Conservation (phyloP, 352 stramenopile species). For the Pythium utonaiense region DNA sequence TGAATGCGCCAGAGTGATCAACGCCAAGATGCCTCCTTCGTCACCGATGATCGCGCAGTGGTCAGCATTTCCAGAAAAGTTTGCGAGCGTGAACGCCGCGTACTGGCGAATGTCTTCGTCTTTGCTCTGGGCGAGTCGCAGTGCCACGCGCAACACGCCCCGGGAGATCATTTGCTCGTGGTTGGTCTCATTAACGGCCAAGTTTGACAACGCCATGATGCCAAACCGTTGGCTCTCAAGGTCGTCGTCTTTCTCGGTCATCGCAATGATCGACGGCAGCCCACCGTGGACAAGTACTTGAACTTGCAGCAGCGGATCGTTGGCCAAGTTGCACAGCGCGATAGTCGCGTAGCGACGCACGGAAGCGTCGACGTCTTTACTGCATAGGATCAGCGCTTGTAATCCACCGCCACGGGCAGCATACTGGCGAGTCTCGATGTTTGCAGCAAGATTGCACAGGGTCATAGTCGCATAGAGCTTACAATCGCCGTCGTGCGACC, state of each 20-base stretch:
- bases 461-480: slow-evolving; percentile 94
- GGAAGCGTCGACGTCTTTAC: slow-evolving; percentile 86
- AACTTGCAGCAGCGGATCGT: slow-evolving; percentile 85
- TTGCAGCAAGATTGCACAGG: slow-evolving; percentile 94
- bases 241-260: slow-evolving; percentile 62
- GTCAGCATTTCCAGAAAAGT: slow-evolving; percentile 89
- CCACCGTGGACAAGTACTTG: slow-evolving; percentile 93
- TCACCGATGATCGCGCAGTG: slow-evolving; percentile 87
- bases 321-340: slow-evolving; percentile 94
- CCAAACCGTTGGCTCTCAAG: slow-evolving; percentile 88
- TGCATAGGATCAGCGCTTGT: slow-evolving; percentile 86
- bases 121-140: slow-evolving; percentile 62
- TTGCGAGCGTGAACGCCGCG: slow-evolving; percentile 91
- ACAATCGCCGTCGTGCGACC: slow-evolving; percentile 88
- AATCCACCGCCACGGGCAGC: slow-evolving; percentile 89
- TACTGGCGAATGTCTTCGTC: slow-evolving; percentile 89
- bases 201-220: slow-evolving; percentile 94
- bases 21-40: slow-evolving; percentile 84
- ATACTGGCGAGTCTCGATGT: slow-evolving; percentile 86
- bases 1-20: slow-evolving; percentile 88
- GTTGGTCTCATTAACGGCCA: slow-evolving; percentile 93
- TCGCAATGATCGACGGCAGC: slow-evolving; percentile 80
- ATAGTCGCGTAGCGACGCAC: slow-evolving; percentile 92
- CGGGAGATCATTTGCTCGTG: slow-evolving; percentile 89
- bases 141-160: slow-evolving; percentile 78